Evolutionary conservation across 208 protist genomes (phyloP), one percentile per base, ranked within the genome.

Genomic region (Herpetomonas muscarum): DNA sequence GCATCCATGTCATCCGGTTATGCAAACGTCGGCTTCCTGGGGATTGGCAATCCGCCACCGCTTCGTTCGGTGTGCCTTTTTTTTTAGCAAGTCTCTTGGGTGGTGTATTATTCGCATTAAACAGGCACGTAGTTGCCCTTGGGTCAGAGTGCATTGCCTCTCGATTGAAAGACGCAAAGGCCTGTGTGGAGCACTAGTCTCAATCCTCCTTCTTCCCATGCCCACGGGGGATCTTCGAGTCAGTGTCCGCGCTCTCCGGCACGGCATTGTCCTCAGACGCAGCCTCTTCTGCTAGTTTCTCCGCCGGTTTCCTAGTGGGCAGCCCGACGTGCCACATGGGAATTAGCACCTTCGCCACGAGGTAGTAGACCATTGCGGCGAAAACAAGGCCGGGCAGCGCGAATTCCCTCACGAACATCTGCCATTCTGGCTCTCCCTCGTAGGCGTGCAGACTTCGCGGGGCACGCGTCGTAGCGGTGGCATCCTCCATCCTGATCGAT

Each of bases 371-470:
- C 70, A 91, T 77, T 1, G 28, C 48, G 0, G 29, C 56, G 49
- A 91, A 91, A 2, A 85, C 59, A 0, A 68, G 49, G n/a, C 49
- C 39, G 2, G 84, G 84, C 12, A 91, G 70, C 4, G 85, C 26
- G 67, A 84, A 85, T 61, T 91, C 84, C 6, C 84, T 65, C 49
- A 80, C 47, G 26, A 63, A 70, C 67, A 76, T 70, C 4, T 66
- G 47, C 52, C 67, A 67, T 31, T 60, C 49, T 12, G 71, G 37
- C 55, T 91, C 84, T 25, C 70, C 74, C 22, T 73, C 66, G 48
- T 67, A 65, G 0, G 31, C 64, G 15, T 22, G 28, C 0, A 6
- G 17, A 13, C 41, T 22, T 19, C 19, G 15, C 19, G 41, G 22
- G 41, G 41, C 34, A 39, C 13, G 9, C 34, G 6, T 6, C 9